A percentile compares a stretch with the other conserved stretches of the same genome.
phyloP scores from a whole-genome alignment of 352 stramenopile genomes.

The Globisporangium echinulatum region DNA sequence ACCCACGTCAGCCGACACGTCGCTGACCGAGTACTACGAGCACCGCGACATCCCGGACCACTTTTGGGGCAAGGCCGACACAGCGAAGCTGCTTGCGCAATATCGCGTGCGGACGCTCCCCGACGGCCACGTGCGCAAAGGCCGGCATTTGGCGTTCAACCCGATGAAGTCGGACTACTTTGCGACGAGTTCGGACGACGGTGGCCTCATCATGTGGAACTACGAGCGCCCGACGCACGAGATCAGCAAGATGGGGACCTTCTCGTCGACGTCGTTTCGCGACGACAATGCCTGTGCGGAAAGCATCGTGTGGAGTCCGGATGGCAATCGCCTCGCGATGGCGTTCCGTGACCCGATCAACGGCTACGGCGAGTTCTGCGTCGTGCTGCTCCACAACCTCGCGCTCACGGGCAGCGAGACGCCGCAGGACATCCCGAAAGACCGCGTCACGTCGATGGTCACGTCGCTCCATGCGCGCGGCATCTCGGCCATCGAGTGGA shows the following conservation, averaged over 20 bases:
- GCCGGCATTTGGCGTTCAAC: constrained; percentile 72
- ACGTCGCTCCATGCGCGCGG: constrained; percentile 55
- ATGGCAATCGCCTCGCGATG: constrained; percentile 70
- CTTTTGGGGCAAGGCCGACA: constrained; percentile 67
- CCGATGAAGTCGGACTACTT: constrained; percentile 67
- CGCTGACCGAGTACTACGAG: not conserved
- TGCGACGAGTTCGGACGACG: constrained; percentile 71
- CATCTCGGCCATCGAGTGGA: constrained; percentile 66
- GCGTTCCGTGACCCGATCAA: constrained; percentile 67
- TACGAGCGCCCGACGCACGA: constrained; percentile 59
- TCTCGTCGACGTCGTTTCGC: constrained; percentile 57
- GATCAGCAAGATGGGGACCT: constrained; percentile 51
- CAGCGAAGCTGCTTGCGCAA: constrained; percentile 63
- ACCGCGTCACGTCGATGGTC: constrained; percentile 53
- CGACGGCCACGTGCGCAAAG: constrained; percentile 61
- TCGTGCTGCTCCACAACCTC: constrained; percentile 65
- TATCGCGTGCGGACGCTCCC: constrained; percentile 51
- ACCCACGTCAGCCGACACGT: constrained; percentile 18
- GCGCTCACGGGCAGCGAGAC: constrained; percentile 35
- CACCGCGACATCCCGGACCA: constrained; percentile 47
- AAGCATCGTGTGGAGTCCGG: constrained; percentile 68
- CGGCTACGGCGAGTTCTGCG: constrained; percentile 64
- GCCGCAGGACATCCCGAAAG: constrained; percentile 37
- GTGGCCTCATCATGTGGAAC: constrained; percentile 72
- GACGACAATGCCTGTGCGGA: constrained; percentile 58